These are phyloP conservation scores for Umbelopsis sp. DNA, from an alignment of 371 early-diverging fungal species.

Conservation along the genomic window DNA sequence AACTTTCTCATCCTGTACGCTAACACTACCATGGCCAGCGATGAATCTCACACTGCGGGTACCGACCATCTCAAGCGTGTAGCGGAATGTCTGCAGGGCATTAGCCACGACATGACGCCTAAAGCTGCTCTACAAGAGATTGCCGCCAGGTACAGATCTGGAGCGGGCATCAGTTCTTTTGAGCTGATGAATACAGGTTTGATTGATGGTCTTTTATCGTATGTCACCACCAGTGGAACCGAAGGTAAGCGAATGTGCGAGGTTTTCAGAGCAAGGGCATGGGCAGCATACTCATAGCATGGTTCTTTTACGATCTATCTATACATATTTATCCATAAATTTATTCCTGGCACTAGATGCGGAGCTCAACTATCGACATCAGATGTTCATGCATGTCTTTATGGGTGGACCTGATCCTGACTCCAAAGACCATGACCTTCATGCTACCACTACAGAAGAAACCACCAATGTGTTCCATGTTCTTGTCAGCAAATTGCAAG, in stretches of 20 bases:
- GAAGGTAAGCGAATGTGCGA: conserved; percentile 17
- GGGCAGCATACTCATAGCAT: no score
- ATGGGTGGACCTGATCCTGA: conserved; percentile 52
- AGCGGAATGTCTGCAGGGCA: conserved; percentile 20
- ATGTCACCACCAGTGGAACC: conserved; percentile 44
- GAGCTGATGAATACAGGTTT: conserved; percentile 82
- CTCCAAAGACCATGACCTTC: not conserved
- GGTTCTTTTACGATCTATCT: no score
- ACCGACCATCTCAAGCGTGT: not conserved
- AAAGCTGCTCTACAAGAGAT: conserved; percentile 25
- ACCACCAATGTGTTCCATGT: conserved; percentile 36
- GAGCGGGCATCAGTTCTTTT: conserved; percentile 74
- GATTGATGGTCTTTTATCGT: conserved; percentile 57
- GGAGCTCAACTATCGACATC: conserved; percentile 27
- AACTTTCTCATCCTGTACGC: conserved; percentile 21
- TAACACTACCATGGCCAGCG: conserved; percentile 14
- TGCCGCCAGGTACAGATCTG: conserved; percentile 29
- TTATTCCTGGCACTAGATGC: not conserved
- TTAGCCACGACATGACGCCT: conserved; percentile 21
- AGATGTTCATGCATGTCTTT: conserved; percentile 55
- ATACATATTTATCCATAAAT: no score
- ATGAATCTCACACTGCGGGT: not conserved
- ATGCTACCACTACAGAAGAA: conserved; percentile 18
- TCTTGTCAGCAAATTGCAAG: conserved; percentile 76
- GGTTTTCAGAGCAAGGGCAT: no score